Conservation (phyloP, 2,329 filamentous ascomycete genomes). For the Stachybotrys elegans region DNA sequence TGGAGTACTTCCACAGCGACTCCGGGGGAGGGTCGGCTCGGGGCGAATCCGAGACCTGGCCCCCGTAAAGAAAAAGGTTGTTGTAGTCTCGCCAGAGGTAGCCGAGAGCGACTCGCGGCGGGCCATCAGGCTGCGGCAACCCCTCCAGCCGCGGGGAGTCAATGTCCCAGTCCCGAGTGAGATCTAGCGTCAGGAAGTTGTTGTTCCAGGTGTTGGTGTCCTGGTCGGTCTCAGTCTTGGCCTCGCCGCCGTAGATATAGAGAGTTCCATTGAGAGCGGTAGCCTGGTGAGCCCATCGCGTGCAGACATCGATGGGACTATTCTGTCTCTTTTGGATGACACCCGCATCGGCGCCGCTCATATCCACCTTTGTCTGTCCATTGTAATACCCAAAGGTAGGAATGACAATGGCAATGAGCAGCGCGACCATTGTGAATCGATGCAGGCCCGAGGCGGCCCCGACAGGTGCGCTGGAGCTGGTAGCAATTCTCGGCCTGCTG, state of each 20-base stretch:
- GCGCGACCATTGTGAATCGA: slow-evolving; percentile 40
- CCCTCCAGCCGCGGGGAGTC: slow-evolving; percentile 57
- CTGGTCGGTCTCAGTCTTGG: slow-evolving; percentile 53
- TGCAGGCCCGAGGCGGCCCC: slow-evolving; percentile 34
- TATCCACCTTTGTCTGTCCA: slow-evolving; percentile 30
- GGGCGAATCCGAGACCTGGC: slow-evolving; percentile 64
- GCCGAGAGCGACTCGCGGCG: slow-evolving; percentile 67
- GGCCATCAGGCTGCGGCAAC: slow-evolving; percentile 60
- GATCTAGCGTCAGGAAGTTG: slow-evolving; percentile 65
- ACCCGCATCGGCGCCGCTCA: slow-evolving; percentile 44
- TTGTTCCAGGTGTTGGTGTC: slow-evolving; percentile 67
- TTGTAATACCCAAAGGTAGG: slow-evolving; percentile 38
- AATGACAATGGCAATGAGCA: slow-evolving; percentile 46
- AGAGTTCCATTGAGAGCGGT: slow-evolving; percentile 69
- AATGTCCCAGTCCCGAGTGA: slow-evolving; percentile 68
- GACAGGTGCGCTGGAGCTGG: slow-evolving; percentile 37
- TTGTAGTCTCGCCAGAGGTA: slow-evolving; percentile 70
- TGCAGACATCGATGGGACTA: slow-evolving; percentile 45
- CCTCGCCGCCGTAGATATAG: slow-evolving; percentile 71
- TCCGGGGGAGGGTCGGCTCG: slow-evolving; percentile 50
- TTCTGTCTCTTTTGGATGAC: slow-evolving; percentile 26
- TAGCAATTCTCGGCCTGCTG: slow-evolving; percentile 36
- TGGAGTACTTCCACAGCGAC: slow-evolving; percentile 66
- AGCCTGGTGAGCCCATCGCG: slow-evolving; percentile 63
- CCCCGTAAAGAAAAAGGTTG: slow-evolving; percentile 69